Percentiles rank a stretch among this genome's conserved stretches.
Conservation (phyloP, 495 filamentous ascomycete species). For the Apodospora peruviana region DNA sequence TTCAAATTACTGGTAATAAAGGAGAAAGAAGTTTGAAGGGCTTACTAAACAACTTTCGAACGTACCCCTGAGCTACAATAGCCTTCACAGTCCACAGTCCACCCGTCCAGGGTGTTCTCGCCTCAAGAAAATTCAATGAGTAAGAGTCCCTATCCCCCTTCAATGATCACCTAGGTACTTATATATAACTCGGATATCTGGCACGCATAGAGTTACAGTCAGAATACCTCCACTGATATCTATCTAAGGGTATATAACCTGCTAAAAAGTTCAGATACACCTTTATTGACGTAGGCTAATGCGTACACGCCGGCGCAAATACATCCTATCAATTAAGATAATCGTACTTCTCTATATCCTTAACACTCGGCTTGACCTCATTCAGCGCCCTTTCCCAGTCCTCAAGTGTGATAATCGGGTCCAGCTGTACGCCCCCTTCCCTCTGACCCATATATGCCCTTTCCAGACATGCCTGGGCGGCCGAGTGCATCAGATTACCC, state of each 20-base stretch:
- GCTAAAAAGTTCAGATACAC: too few relatives aligned
- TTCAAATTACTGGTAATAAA: too few relatives aligned
- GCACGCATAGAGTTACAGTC: too few relatives aligned
- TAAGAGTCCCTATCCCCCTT: background rate
- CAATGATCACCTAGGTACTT: background rate
- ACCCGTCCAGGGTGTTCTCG: too few relatives aligned
- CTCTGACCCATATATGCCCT: constrained; percentile 34
- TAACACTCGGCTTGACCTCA: constrained; percentile 76
- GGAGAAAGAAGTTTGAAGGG: too few relatives aligned
- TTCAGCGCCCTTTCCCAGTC: constrained; percentile 74
- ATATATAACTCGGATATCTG: too few relatives aligned
- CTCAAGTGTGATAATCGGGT: constrained; percentile 51
- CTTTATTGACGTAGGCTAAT: too few relatives aligned
- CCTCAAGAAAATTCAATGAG: too few relatives aligned
- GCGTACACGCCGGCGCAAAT: too few relatives aligned
- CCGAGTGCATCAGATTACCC: constrained; percentile 67
- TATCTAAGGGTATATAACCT: background rate
- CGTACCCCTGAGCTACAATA: too few relatives aligned
- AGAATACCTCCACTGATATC: background rate
- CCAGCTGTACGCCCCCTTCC: constrained; percentile 8
- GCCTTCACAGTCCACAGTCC: too few relatives aligned
- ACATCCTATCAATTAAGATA: constrained; percentile 2
- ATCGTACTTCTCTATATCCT: constrained; percentile 39
- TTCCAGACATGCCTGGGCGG: constrained; percentile 70
- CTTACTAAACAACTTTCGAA: too few relatives aligned